phyloP scores from a whole-genome alignment of 768 basidiomycete genomes.

The Tylopilus rubrobrunneus region DNA sequence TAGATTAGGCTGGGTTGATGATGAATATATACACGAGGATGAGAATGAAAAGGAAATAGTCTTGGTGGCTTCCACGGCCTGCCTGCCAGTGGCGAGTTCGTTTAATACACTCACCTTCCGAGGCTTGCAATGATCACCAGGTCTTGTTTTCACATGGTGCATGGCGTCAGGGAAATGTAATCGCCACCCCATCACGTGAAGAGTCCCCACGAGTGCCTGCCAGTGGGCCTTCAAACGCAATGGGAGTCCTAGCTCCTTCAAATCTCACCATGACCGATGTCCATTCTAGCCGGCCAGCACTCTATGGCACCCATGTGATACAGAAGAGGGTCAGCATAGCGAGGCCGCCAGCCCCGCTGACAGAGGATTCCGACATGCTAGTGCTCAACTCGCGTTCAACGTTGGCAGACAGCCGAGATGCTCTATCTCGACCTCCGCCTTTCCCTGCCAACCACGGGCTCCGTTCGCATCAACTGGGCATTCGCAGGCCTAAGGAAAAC shows the following conservation, averaged over 20 bases:
- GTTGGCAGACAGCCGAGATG: background rate
- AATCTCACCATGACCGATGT: background rate
- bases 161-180: background rate
- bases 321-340: constrained; percentile 12
- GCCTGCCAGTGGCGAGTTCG: background rate
- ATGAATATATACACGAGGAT: too few relatives aligned
- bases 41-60: background rate
- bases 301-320: constrained; percentile 10
- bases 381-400: constrained; percentile 20
- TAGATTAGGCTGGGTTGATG: too few relatives aligned
- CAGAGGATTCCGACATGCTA: constrained; percentile 18
- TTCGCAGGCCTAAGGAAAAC: constrained; percentile 17
- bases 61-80: background rate
- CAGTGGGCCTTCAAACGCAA: background rate
- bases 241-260: too few relatives aligned
- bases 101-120: background rate
- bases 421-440: constrained; percentile 14
- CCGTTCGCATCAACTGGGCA: constrained; percentile 8
- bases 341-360: constrained; percentile 7
- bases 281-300: background rate
- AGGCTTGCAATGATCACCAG: background rate
- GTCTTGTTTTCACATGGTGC: background rate
- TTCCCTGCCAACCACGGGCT: background rate
- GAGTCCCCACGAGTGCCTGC: background rate
- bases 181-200: background rate